Conservation (phyloP, 148 eudicot genomes). For the Vaccinium vitisidaea region DNA sequence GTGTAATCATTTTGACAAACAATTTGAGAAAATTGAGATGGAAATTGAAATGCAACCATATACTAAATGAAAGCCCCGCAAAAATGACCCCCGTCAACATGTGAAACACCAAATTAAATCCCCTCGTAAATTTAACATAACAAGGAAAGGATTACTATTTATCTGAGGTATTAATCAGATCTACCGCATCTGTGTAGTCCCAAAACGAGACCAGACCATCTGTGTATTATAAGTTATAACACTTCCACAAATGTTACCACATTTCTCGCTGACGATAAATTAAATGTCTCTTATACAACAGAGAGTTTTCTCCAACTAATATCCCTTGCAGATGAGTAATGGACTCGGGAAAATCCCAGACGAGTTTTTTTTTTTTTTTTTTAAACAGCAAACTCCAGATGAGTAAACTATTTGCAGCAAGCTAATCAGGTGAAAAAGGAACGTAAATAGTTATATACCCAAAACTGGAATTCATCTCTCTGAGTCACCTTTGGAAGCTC, state of each 20-base stretch:
- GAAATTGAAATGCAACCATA: neutral
- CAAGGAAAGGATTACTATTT: neutral
- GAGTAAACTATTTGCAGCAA: conserved; percentile 10
- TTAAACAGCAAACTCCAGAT: too few relatives aligned
- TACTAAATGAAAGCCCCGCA: neutral
- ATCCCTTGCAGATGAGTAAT: conserved; percentile 3
- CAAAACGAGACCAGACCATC: conserved; percentile 5
- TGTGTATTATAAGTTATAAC: neutral
- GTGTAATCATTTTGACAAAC: neutral
- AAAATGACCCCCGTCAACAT: neutral
- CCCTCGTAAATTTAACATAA: neutral
- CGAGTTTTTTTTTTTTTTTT: too few relatives aligned
- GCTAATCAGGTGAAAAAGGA: conserved; percentile 3
- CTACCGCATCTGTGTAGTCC: neutral
- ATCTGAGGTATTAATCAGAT: neutral
- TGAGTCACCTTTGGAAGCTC: neutral
- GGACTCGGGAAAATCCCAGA: neutral
- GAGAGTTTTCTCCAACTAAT: neutral
- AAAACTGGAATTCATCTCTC: conserved; percentile 16
- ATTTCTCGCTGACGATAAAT: conserved; percentile 8
- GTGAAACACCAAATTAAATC: neutral
- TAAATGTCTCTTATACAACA: conserved; percentile 20
- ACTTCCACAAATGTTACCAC: too few relatives aligned
- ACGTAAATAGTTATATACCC: conserved; percentile 9
- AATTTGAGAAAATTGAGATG: neutral